phyloP scores from a whole-genome alignment of 345 rosid genomes.

The Isatis tinctoria region DNA sequence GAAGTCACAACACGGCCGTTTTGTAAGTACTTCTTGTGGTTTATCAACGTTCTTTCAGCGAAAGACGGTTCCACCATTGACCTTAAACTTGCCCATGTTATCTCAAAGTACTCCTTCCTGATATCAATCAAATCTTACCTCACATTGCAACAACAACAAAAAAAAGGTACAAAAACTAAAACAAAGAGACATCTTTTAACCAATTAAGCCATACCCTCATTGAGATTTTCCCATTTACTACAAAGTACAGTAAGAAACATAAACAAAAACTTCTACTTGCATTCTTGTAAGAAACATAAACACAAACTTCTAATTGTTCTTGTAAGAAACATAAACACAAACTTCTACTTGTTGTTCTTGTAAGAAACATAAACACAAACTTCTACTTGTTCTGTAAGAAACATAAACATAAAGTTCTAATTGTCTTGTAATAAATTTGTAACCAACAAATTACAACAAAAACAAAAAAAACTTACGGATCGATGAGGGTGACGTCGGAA shows the following conservation, averaged over 20 bases:
- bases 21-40: conserved; percentile 62
- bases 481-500: conserved; percentile 63
- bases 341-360: background rate
- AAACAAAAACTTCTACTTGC: background rate
- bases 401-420: no score
- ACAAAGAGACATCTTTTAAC: background rate
- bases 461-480: conserved; percentile 39
- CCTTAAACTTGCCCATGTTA: conserved; percentile 68
- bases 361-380: background rate
- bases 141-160: background rate
- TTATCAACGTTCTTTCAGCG: conserved; percentile 60
- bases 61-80: conserved; percentile 78
- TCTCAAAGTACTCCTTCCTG: conserved; percentile 76
- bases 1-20: conserved; percentile 64
- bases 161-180: no score
- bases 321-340: background rate
- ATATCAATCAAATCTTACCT: background rate
- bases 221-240: background rate
- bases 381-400: no score
- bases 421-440: background rate
- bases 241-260: background rate
- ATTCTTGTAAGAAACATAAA: background rate
- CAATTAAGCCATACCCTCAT: background rate
- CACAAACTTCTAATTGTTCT: background rate
- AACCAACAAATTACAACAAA: background rate